phyloP scores from a whole-genome alignment of 345 rosid species.

The Rhizophora apiculata region DNA sequence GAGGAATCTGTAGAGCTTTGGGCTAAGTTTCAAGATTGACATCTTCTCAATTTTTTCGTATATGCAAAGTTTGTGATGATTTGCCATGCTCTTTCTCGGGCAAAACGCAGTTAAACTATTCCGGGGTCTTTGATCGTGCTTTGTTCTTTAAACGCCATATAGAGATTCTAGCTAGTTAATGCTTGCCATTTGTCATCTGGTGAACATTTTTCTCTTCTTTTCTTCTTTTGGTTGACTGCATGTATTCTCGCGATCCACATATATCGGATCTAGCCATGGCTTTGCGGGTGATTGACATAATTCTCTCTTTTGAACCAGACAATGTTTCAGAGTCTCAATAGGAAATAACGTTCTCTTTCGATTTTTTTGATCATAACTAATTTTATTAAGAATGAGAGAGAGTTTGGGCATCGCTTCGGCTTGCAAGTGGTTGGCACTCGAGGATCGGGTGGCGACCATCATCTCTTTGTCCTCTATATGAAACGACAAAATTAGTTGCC shows the following conservation, averaged over 20 bases:
- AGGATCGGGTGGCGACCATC: not conserved
- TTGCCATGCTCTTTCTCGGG: too few species aligned
- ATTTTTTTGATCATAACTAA: too few species aligned
- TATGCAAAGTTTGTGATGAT: too few species aligned
- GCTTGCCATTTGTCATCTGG: constrained; percentile 7
- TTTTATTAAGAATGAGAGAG: too few species aligned
- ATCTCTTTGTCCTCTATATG: too few species aligned
- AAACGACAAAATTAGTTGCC: not conserved
- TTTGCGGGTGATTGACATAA: too few species aligned
- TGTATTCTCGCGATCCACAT: not conserved
- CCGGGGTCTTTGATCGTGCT: too few species aligned
- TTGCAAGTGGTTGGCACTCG: not conserved
- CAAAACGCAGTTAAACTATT: not conserved
- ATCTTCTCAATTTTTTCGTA: not conserved
- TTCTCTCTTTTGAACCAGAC: too few species aligned
- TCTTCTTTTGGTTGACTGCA: not conserved
- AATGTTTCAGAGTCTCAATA: too few species aligned
- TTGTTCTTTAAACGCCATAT: not conserved
- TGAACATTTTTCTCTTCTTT: constrained; percentile 2
- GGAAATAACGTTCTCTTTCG: too few species aligned
- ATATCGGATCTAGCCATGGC: constrained; percentile 13
- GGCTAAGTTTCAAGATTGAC: constrained; percentile 13
- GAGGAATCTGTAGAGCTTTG: constrained; percentile 11
- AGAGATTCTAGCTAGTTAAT: not conserved
- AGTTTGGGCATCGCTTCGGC: too few species aligned